Conservation (phyloP, 768 basidiomycete genomes). For the Paxillus ammoniavirescens region DNA sequence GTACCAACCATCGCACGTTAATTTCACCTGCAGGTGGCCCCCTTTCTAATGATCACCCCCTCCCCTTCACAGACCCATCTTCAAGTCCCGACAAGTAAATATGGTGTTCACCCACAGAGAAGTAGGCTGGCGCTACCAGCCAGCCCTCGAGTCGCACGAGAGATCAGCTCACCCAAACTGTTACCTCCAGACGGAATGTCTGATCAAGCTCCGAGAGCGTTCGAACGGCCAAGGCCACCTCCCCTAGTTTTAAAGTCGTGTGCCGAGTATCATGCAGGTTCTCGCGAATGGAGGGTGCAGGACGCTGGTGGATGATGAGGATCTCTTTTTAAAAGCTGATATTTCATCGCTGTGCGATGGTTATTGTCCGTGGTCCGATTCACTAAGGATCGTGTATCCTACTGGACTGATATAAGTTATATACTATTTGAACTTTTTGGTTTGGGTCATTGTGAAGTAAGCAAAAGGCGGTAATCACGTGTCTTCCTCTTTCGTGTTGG, state of each 20-base stretch:
- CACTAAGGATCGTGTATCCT: background rate
- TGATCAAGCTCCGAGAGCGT: constrained; percentile 20
- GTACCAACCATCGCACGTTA: background rate
- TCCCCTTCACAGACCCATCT: constrained; percentile 15
- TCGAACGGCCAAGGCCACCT: constrained; percentile 44
- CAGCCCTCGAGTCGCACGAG: constrained; percentile 21
- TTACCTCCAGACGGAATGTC: constrained; percentile 9
- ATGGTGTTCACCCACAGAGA: constrained; percentile 18
- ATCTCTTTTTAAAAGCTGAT: background rate
- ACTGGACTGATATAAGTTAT: background rate
- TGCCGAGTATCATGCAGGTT: background rate
- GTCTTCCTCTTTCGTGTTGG: background rate
- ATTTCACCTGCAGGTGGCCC: constrained; percentile 6
- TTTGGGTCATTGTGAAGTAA: no score
- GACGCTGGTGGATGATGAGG: constrained; percentile 15
- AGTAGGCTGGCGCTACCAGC: constrained; percentile 21
- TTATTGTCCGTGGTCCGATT: background rate
- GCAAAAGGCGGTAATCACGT: no score
- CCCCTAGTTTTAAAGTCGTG: constrained; percentile 29
- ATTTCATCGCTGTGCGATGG: constrained; percentile 3
- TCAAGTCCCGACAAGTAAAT: background rate
- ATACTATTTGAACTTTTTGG: no score
- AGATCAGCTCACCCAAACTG: constrained; percentile 31
- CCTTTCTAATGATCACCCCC: constrained; percentile 17
- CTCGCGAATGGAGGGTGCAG: constrained; percentile 7